phyloP scores from a whole-genome alignment of 768 basidiomycete genomes.

The Serendipita indica region DNA sequence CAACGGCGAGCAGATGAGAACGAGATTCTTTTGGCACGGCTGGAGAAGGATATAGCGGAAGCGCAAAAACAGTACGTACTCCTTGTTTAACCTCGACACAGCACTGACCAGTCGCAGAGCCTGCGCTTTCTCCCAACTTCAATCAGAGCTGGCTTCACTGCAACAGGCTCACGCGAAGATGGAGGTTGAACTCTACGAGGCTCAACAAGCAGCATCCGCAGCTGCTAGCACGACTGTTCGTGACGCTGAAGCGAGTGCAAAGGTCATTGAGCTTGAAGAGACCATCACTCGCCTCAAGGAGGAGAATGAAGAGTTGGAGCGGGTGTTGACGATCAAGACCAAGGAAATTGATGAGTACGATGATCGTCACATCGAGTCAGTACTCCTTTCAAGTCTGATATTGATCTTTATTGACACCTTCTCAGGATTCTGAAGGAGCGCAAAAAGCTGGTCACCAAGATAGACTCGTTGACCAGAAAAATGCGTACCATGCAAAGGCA shows the following conservation, averaged over 20 bases:
- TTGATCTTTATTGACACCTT: slow-evolving; percentile 6
- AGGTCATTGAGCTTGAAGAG: slow-evolving; percentile 29
- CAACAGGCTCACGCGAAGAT: not conserved
- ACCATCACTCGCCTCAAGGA: slow-evolving; percentile 48
- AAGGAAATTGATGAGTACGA: slow-evolving; percentile 74
- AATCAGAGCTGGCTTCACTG: not conserved
- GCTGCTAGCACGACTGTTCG: slow-evolving; percentile 7
- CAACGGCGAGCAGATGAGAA: too few species aligned
- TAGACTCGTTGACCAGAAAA: slow-evolving; percentile 58
- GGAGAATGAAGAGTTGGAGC: slow-evolving; percentile 62
- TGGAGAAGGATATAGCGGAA: not conserved
- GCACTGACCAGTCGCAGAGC: not conserved
- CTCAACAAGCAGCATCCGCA: slow-evolving; percentile 5
- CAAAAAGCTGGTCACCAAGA: slow-evolving; percentile 55
- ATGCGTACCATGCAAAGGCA: slow-evolving; percentile 46
- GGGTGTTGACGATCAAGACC: slow-evolving; percentile 50
- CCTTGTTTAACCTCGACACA: not conserved
- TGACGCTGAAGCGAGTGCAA: slow-evolving; percentile 1
- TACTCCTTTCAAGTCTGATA: slow-evolving; percentile 12
- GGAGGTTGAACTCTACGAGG: slow-evolving; percentile 1
- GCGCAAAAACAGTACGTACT: not conserved
- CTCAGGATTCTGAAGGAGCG: slow-evolving; percentile 65
- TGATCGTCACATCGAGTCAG: slow-evolving; percentile 65
- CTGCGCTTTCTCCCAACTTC: not conserved
- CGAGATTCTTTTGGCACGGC: not conserved